Evolutionary conservation across 148 eudicot species (phyloP), one percentile per base, ranked within the genome.

Genomic region (Arbutus unedo): DNA sequence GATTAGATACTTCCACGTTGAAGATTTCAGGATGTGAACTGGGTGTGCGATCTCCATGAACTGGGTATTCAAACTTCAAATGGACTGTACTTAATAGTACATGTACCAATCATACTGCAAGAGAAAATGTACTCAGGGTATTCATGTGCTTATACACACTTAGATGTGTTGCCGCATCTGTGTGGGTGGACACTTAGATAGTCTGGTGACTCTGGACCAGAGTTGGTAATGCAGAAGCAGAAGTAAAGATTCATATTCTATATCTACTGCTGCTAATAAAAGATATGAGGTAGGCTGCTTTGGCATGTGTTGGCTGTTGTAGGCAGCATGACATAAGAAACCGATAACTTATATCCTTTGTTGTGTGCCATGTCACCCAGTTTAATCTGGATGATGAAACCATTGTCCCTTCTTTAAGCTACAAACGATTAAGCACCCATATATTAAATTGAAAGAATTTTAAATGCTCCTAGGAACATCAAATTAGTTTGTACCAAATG

Each of bases 171-270:
- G 38, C 38, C 1, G 38, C 38, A 0, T 31, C 38, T 31, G 38
- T 31, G 38, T 31, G 38, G 38, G 38, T 31, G 38, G 38, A 31
- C 38, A 31, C 38, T 31, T 11, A 62, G n/a, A 62, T 45, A 3
- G 72, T 66, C 71, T 31, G 56, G 56, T 54, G 56, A 54, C 56
- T 53, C 47, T 51, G 72, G 48, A 19, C 59, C 44, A 67, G 79
- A 14, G 13, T 9, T 0, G 19, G 49, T 45, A 60, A 15, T 47
- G 57, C 43, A n/a, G 72, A 64, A 64, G 41, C 23, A 10, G 38
- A 38, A 64, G 4, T 23, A 64, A 23, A 64, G 23, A 23, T 64
- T 13, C 2, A 21, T 18, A 13, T 16, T 15, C 14, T 5, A 50
- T 49, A 13, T n/a, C 43, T 15, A 31, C 31, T 50, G 38, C 47